phyloP scores from a whole-genome alignment of 139 green algal genomes.

The Auxenochlorella pyrenoidosa region DNA sequence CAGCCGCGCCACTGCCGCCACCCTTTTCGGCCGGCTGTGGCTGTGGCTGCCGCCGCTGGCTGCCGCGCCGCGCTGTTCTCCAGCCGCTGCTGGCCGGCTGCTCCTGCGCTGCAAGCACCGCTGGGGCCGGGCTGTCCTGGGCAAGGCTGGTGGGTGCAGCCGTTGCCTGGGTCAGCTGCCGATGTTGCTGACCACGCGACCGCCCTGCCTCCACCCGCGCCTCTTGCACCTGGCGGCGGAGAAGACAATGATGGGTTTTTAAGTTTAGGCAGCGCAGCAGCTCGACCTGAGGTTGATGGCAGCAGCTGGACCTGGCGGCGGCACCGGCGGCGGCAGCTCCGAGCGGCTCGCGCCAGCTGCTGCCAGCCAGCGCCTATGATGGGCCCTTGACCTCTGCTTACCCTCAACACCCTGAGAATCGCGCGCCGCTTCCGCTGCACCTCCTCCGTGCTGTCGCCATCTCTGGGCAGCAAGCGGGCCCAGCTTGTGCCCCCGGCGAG shows the following conservation, averaged over 20 bases:
- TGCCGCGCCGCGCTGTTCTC: background rate
- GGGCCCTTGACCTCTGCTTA: background rate
- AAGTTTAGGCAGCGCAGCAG: background rate
- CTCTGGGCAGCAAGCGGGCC: background rate
- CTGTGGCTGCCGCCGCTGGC: background rate
- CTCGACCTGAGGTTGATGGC: background rate
- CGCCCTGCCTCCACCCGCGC: background rate
- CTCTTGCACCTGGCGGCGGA: background rate
- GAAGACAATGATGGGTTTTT: background rate
- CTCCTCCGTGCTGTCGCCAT: background rate
- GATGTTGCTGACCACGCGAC: background rate
- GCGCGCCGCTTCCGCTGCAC: background rate
- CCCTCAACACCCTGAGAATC: background rate
- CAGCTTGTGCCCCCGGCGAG: background rate
- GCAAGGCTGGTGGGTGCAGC: background rate
- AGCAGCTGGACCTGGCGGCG: background rate
- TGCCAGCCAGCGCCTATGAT: background rate
- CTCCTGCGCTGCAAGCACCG: background rate
- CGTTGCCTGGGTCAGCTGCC: background rate
- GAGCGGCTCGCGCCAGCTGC: background rate
- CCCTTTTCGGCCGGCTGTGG: too few species aligned
- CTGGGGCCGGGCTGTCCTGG: too few species aligned
- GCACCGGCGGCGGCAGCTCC: background rate
- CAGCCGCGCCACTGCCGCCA: background rate
- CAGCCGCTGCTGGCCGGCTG: background rate